Base-by-base conservation (phyloP, 495 filamentous ascomycete species). In the Aspergillus sclerotiicarbonarius region DNA sequence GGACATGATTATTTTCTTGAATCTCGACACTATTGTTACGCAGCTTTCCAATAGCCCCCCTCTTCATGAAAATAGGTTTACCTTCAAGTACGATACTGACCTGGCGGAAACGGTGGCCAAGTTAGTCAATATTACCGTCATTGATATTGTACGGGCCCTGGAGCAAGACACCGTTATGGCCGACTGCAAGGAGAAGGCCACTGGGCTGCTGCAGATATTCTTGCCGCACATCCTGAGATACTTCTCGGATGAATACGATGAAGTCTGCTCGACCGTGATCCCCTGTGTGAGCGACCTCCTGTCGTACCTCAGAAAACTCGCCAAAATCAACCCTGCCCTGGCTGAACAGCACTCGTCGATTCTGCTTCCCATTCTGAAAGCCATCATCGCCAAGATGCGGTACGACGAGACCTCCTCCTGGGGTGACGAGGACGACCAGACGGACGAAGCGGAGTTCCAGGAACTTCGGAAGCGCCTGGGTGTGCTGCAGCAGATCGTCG, bases 381-480 rank as follows among this genome's bases (percentile, higher is more conserved):
- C 92, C 12, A 92, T 97, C 55, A 87, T 98, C 54, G 74, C 82
- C 19, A 99, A 98, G 79, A 96, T 96, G 90, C 87, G 92, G 62
- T 97, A 94, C 66, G 95, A 98, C 63, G 92, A 96, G 66, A 96
- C 94, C 10, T 87, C 90, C 0, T 87, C 83, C 25, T 99, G 94
- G 95, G 93, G 92, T 20, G 87, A 90, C 45, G 94, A 97, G 66
- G 92, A 96, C 58, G 90, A 94, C 54, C 87, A 92, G 70, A 96
- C 91, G 1, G 94, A 99, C 68, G 95, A 98, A 68, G 95, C 94
- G n/a, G 94, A 99, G 67, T 98, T 98, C 66, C 89, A 95, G 62
- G 93, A 97, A 52, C 83, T 98, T 41, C 83, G 95, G 51, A 96
- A 95, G 67, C 80, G 87, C 57, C 77, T 99, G 47, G 90, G 93